Conservation (phyloP, 2,329 filamentous ascomycete genomes). For the Colletotrichum tropicale region DNA sequence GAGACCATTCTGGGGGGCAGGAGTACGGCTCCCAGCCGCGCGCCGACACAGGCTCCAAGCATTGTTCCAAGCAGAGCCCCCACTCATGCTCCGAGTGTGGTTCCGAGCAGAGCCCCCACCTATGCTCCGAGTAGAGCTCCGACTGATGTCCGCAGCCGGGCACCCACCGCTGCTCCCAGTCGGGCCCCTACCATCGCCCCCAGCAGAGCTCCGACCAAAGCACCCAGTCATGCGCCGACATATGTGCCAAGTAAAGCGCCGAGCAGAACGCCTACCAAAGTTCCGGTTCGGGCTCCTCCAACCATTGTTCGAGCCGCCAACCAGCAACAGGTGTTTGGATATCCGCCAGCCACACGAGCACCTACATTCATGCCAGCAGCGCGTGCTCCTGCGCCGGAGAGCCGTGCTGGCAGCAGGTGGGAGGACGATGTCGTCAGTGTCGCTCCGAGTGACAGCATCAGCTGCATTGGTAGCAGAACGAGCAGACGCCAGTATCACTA, state of each 20-base stretch:
- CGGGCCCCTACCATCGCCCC: neutral
- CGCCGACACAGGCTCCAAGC: slow-evolving; percentile 13
- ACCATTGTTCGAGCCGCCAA: neutral
- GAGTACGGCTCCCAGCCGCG: slow-evolving; percentile 33
- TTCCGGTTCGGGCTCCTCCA: neutral
- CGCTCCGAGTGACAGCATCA: slow-evolving; percentile 66
- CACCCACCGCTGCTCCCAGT: neutral
- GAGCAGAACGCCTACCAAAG: slow-evolving; percentile 7
- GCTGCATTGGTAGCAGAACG: slow-evolving; percentile 56
- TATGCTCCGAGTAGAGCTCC: neutral
- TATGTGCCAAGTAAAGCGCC: neutral
- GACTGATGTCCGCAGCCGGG: neutral
- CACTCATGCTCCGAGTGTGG: neutral
- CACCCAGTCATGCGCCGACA: neutral
- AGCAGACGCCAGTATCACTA: slow-evolving; percentile 29
- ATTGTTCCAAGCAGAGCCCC: neutral
- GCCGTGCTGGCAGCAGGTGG: slow-evolving; percentile 43
- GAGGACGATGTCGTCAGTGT: slow-evolving; percentile 58
- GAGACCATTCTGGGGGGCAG: slow-evolving; percentile 33
- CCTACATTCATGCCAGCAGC: slow-evolving; percentile 31
- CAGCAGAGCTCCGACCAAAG: neutral
- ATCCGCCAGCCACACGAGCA: slow-evolving; percentile 24
- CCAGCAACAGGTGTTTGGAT: slow-evolving; percentile 8
- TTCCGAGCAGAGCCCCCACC: neutral
- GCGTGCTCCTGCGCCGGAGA: slow-evolving; percentile 44